Evolutionary conservation across 495 filamentous ascomycete species (phyloP).

Genomic region (Friedmanniomyces endolithicus): DNA sequence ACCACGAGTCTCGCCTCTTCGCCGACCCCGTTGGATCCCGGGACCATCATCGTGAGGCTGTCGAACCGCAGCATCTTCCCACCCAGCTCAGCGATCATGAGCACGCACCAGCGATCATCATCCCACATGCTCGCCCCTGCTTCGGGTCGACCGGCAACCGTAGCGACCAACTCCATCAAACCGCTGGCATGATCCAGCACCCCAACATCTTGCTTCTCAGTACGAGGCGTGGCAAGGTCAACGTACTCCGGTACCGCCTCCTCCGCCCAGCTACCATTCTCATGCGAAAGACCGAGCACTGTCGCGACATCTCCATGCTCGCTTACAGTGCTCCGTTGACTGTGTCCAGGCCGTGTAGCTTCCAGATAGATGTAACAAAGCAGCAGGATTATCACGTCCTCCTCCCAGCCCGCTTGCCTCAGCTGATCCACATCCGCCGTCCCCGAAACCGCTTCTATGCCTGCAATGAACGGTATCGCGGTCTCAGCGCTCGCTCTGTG

Average conservation of each 20-base stretch:
- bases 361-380: slow-evolving; percentile 8
- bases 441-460: slow-evolving; percentile 9
- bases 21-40: not conserved
- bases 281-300: not conserved
- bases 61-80: slow-evolving; percentile 15
- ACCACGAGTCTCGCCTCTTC: slow-evolving; percentile 12
- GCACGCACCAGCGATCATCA: slow-evolving; percentile 7
- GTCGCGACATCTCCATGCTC: not conserved
- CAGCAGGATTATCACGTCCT: slow-evolving; percentile 17
- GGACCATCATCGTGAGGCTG: slow-evolving; percentile 14
- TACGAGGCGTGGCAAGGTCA: not conserved
- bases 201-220: not conserved
- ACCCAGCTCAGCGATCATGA: slow-evolving; percentile 9
- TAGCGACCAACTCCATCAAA: slow-evolving; percentile 3
- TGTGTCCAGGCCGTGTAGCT: not conserved
- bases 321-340: too few relatives aligned
- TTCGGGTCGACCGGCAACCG: not conserved
- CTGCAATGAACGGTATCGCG: slow-evolving; percentile 9
- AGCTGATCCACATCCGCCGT: slow-evolving; percentile 10
- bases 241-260: not conserved
- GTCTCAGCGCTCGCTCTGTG: not conserved
- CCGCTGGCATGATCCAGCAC: not conserved
- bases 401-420: slow-evolving; percentile 21
- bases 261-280: not conserved
- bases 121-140: slow-evolving; percentile 1